A percentile compares a stretch with the other conserved stretches of the same genome.
Conservation (phyloP, 345 rosid genomes). For the Raphanus sativus region DNA sequence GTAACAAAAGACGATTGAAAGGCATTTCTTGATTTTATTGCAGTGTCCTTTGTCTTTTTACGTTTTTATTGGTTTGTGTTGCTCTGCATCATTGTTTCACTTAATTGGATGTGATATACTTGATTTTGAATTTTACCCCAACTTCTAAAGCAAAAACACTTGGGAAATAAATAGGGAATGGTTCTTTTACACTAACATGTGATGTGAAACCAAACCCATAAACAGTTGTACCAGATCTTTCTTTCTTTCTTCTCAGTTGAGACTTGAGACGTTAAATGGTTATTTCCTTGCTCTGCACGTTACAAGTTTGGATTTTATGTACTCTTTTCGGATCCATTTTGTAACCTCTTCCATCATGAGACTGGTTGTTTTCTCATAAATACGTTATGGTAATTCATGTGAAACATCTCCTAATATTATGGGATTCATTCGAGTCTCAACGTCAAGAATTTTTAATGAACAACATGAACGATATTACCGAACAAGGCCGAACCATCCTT, state of each 20-base stretch:
- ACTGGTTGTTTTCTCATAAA: conserved; percentile 12
- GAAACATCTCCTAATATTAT: background rate
- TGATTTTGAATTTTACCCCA: background rate
- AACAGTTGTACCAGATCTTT: background rate
- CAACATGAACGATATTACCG: background rate
- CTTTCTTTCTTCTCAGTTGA: conserved; percentile 18
- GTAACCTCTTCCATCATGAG: background rate
- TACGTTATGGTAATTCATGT: conserved; percentile 12
- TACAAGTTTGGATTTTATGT: background rate
- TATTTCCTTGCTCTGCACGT: conserved; percentile 10
- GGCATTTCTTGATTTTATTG: conserved; percentile 23
- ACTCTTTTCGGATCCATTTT: background rate
- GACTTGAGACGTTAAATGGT: background rate
- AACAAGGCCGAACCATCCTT: background rate
- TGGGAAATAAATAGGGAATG: background rate
- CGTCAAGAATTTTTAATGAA: background rate
- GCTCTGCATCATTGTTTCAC: conserved; percentile 1
- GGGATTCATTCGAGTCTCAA: conserved; percentile 18
- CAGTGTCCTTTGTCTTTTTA: background rate
- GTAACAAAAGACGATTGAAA: conserved; percentile 26
- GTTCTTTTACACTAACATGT: conserved; percentile 12
- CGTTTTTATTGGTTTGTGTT: conserved; percentile 6
- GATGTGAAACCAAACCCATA: conserved; percentile 12
- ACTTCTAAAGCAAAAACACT: conserved; percentile 14
- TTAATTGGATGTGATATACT: background rate